A percentile compares a stretch with the other conserved stretches of the same genome.
These are phyloP conservation scores for Xylaria polymorpha DNA, from an alignment of 2,329 filamentous ascomycete species.

Conservation along the genomic window DNA sequence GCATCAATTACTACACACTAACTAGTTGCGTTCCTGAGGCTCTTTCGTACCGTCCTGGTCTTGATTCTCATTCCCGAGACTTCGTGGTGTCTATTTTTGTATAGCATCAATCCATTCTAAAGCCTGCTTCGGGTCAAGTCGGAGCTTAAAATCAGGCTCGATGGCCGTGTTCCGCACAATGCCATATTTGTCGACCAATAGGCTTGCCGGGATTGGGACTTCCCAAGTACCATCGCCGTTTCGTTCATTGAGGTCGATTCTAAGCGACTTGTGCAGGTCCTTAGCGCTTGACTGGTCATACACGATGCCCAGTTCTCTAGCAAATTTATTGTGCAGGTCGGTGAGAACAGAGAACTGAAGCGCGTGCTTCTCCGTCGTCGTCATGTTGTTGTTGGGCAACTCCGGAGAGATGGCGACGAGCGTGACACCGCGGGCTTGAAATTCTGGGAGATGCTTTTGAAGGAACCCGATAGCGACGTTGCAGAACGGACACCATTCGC, in stretches of 20 bases:
- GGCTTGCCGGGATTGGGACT: constrained; percentile 54
- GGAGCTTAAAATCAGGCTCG: constrained; percentile 53
- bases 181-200: constrained; percentile 51
- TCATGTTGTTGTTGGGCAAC: constrained; percentile 54
- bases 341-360: constrained; percentile 56
- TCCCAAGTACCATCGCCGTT: constrained; percentile 55
- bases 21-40: too few relatives aligned
- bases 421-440: constrained; percentile 53
- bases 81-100: constrained; percentile 16
- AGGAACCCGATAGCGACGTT: constrained; percentile 54
- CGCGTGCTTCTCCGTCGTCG: constrained; percentile 54
- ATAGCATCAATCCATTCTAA: constrained; percentile 51
- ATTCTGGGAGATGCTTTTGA: constrained; percentile 52
- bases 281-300: constrained; percentile 39
- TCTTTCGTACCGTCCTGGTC: too few relatives aligned
- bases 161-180: constrained; percentile 50
- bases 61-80: not conserved
- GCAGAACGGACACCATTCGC: constrained; percentile 60
- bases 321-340: constrained; percentile 49
- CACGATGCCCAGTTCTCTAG: constrained; percentile 53
- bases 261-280: constrained; percentile 46
- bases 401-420: constrained; percentile 58
- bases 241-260: constrained; percentile 48
- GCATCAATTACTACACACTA: too few relatives aligned
- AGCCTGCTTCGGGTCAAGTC: constrained; percentile 52